phyloP scores from a whole-genome alignment of 345 rosid species.

The Melaleuca alternifolia region DNA sequence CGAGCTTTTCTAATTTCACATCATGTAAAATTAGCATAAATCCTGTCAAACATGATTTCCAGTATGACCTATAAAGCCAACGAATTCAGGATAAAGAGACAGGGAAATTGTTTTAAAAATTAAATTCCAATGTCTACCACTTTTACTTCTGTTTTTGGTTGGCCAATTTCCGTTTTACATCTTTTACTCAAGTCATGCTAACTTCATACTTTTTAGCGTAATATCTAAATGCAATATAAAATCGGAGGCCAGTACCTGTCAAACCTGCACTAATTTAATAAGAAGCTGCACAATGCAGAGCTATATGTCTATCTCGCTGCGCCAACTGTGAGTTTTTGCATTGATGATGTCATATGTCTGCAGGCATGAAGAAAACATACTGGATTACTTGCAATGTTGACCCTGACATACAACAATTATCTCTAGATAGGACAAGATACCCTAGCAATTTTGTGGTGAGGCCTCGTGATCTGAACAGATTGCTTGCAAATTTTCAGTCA shows the following conservation, averaged over 20 bases:
- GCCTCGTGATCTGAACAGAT: constrained; percentile 76
- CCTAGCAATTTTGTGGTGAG: constrained; percentile 66
- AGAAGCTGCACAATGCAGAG: neutral
- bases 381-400: constrained; percentile 91
- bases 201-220: neutral
- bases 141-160: neutral
- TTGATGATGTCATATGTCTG: neutral
- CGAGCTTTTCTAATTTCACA: neutral
- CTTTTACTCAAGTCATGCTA: neutral
- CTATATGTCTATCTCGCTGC: neutral
- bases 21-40: rapidly evolving
- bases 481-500: constrained; percentile 89
- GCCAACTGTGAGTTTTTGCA: neutral
- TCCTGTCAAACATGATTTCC: neutral
- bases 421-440: constrained; percentile 73
- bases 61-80: neutral
- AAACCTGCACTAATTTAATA: neutral
- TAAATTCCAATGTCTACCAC: neutral
- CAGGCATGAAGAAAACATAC: constrained; percentile 76
- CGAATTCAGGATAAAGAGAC: neutral
- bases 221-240: neutral
- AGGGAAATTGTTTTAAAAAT: neutral
- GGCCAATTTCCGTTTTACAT: neutral
- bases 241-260: neutral
- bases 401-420: constrained; percentile 73